Percentiles rank a stretch among this genome's conserved stretches.
Evolutionary conservation across 345 rosid genomes (phyloP).

Genomic region (Durio zibethinus): DNA sequence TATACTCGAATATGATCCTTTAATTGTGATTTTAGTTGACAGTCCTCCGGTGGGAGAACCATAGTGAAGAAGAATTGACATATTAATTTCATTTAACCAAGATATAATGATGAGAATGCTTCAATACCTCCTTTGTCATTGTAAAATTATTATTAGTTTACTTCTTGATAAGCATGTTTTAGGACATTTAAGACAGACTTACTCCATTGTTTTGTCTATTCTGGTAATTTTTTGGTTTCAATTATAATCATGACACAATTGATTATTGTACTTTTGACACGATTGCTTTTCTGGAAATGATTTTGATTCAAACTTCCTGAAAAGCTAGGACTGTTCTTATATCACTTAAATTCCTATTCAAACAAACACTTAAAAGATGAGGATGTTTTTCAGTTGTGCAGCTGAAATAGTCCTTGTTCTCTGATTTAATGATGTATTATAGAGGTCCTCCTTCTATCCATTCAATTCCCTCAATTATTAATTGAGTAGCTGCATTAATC

Average conservation of each 20-base stretch:
- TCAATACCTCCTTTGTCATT: background rate
- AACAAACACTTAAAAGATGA: background rate
- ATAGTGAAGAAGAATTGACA: background rate
- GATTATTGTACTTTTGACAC: background rate
- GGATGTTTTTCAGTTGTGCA: background rate
- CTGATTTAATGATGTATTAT: background rate
- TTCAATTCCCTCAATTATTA: background rate
- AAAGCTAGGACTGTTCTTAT: background rate
- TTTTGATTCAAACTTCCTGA: background rate
- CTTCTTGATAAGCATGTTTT: slow-evolving; percentile 2
- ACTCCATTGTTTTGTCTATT: background rate
- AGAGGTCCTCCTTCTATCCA: background rate
- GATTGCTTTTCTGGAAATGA: background rate
- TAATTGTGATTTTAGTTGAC: background rate
- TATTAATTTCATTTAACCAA: slow-evolving; percentile 3
- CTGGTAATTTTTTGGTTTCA: background rate
- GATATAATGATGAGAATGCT: background rate
- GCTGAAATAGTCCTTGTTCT: background rate
- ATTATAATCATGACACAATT: background rate
- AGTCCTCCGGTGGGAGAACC: background rate
- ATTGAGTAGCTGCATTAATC: background rate
- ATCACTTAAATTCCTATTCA: background rate
- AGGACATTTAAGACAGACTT: background rate
- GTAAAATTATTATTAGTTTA: background rate
- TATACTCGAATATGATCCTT: slow-evolving; percentile 1